A percentile compares a stretch with the other conserved stretches of the same genome.
These are phyloP conservation scores for Eremochloa ophiuroides DNA, from an alignment of 176 grass and related monocot genomes.

Conservation along the genomic window DNA sequence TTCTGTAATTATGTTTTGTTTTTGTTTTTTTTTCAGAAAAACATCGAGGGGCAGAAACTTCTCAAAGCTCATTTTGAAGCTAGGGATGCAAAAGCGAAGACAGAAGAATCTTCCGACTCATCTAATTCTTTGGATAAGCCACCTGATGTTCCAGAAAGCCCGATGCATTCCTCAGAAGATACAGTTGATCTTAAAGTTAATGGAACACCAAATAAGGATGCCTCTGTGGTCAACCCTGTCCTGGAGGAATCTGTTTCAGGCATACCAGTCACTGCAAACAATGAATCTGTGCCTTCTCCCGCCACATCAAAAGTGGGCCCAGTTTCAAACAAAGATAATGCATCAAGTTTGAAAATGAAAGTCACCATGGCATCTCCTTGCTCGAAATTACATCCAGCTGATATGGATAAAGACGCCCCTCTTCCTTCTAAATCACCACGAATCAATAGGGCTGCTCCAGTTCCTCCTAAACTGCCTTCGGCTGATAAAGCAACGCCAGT, in stretches of 20 bases:
- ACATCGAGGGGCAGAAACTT: slow-evolving; percentile 57
- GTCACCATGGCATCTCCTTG: slow-evolving; percentile 9
- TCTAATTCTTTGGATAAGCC: slow-evolving; percentile 50
- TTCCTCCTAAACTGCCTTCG: slow-evolving; percentile 14
- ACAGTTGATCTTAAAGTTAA: slow-evolving; percentile 20
- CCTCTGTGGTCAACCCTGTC: neutral
- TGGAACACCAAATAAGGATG: slow-evolving; percentile 29
- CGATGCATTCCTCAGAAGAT: slow-evolving; percentile 30
- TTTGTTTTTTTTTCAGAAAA: slow-evolving; percentile 35
- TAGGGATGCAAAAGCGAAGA: slow-evolving; percentile 36
- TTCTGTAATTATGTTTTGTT: slow-evolving; percentile 26
- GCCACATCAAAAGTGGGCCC: slow-evolving; percentile 9
- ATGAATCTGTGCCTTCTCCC: slow-evolving; percentile 20
- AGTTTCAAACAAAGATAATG: slow-evolving; percentile 37
- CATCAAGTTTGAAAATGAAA: slow-evolving; percentile 28
- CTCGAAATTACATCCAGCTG: slow-evolving; percentile 30
- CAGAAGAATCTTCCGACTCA: slow-evolving; percentile 45
- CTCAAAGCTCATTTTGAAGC: slow-evolving; percentile 57
- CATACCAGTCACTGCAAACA: slow-evolving; percentile 3
- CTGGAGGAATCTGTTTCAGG: slow-evolving; percentile 33
- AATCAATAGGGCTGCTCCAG: slow-evolving; percentile 12
- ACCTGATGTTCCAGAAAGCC: slow-evolving; percentile 31
- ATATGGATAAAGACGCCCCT: slow-evolving; percentile 32
- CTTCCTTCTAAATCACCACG: slow-evolving; percentile 29
- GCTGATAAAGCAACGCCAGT: slow-evolving; percentile 5